Evolutionary conservation across 441 rosid species (phyloP).

Genomic region (Syzygium syzygioides): DNA sequence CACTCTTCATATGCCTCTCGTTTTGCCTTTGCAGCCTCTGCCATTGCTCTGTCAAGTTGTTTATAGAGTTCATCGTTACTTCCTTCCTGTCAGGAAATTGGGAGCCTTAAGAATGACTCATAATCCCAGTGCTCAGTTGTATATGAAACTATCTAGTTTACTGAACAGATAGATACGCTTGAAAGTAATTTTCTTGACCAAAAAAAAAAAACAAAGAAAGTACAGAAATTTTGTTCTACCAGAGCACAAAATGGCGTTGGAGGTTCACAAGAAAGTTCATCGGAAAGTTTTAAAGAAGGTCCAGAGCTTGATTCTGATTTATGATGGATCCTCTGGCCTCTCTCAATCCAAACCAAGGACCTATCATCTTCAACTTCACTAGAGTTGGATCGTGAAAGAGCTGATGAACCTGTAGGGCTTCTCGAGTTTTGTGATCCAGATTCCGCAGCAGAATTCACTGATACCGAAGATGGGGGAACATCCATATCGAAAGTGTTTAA

Average conservation of each 20-base stretch:
- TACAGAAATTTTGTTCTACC: background rate
- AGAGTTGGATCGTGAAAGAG: background rate
- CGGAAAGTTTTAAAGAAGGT: background rate
- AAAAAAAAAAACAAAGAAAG: too few species aligned
- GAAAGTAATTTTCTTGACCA: too few species aligned
- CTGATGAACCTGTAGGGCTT: background rate
- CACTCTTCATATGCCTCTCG: constrained; percentile 1
- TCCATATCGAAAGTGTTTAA: background rate
- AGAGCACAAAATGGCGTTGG: background rate
- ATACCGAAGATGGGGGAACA: background rate
- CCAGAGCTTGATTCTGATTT: background rate
- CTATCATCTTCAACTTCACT: constrained; percentile 3
- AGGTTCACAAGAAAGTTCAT: background rate
- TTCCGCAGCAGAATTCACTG: background rate
- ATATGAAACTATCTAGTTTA: background rate
- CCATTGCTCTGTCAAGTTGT: constrained; percentile 3
- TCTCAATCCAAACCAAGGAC: background rate
- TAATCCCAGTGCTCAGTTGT: background rate
- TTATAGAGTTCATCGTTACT: background rate
- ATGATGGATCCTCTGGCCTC: background rate
- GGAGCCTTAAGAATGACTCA: background rate
- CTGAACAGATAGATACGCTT: background rate
- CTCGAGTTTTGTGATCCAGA: background rate
- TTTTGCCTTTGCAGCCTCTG: constrained; percentile 8
- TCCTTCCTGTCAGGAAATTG: background rate